Evolutionary conservation across 441 rosid genomes (phyloP).

Genomic region (Erodium trifolium): DNA sequence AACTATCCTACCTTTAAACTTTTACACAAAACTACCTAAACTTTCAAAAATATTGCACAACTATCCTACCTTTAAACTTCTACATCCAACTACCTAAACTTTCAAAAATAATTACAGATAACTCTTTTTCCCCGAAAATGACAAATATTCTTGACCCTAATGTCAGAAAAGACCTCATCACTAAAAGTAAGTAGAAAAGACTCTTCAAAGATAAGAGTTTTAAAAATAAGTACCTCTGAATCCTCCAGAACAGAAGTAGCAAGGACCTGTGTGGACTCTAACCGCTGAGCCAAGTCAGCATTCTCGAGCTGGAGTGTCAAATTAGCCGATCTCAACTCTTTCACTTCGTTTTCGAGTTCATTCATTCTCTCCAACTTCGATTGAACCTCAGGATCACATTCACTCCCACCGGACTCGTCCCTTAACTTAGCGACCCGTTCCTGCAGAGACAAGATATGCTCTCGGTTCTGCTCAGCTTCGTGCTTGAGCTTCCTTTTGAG

Average conservation of each 20-base stretch:
- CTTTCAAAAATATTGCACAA: too few species aligned
- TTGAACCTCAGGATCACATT: conserved; percentile 26
- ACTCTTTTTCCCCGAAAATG: too few species aligned
- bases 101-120: too few species aligned
- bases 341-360: conserved; percentile 52
- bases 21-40: too few species aligned
- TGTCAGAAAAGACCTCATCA: too few species aligned
- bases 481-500: conserved; percentile 55
- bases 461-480: conserved; percentile 61
- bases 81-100: too few species aligned
- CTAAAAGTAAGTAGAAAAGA: too few species aligned
- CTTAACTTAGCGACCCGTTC: conserved; percentile 53
- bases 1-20: too few species aligned
- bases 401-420: conserved; percentile 39
- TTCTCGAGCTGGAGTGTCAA: conserved; percentile 52
- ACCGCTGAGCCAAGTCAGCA: conserved; percentile 32
- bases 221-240: neutral
- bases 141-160: too few species aligned
- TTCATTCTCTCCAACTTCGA: conserved; percentile 43
- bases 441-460: conserved; percentile 53
- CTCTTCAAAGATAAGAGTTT: too few species aligned
- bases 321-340: conserved; percentile 53
- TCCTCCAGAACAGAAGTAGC: conserved; percentile 2
- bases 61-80: too few species aligned
- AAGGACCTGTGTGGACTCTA: neutral